A percentile compares a stretch with the other conserved stretches of the same genome.
Conservation (phyloP, 192 early-diverging fungal genomes). For the Gorgonomyces haynaldii region DNA sequence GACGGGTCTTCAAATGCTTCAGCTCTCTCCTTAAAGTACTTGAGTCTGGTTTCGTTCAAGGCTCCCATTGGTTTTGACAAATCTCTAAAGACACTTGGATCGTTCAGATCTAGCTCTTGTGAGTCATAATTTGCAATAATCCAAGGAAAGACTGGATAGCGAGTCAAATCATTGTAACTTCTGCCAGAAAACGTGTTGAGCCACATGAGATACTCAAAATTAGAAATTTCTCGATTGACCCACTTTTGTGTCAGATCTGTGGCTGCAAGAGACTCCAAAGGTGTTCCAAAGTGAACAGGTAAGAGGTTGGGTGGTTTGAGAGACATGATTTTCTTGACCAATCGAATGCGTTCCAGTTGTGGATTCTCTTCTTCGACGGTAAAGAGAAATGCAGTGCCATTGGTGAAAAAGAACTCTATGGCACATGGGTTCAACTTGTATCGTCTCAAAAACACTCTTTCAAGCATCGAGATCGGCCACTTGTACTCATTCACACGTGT, state of each 20-base stretch:
- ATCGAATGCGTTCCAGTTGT: constrained; percentile 29
- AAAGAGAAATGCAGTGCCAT: constrained; percentile 63
- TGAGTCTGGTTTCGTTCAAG: constrained; percentile 51
- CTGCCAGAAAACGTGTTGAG: constrained; percentile 79
- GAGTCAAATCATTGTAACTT: constrained; percentile 68
- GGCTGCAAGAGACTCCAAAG: not conserved
- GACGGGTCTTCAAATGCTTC: constrained; percentile 52
- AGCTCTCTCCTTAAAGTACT: constrained; percentile 55
- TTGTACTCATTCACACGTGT: constrained; percentile 10
- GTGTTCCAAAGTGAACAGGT: too few species aligned
- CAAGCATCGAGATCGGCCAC: constrained; percentile 21
- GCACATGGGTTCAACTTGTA: constrained; percentile 56
- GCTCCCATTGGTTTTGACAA: constrained; percentile 87
- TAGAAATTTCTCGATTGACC: constrained; percentile 76
- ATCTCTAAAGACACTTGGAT: constrained; percentile 73
- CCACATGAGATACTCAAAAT: constrained; percentile 93
- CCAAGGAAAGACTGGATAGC: constrained; percentile 96
- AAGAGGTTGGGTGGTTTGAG: constrained; percentile 40
- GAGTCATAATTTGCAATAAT: constrained; percentile 23
- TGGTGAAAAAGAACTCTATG: constrained; percentile 68
- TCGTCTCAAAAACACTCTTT: constrained; percentile 25
- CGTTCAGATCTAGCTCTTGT: constrained; percentile 56
- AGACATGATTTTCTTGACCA: constrained; percentile 19
- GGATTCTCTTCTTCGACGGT: constrained; percentile 51
- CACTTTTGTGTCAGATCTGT: constrained; percentile 63